Percentiles rank a stretch among this genome's conserved stretches.
phyloP scores from a whole-genome alignment of 2,329 filamentous ascomycete species.

The Lizonia empirigonia region DNA sequence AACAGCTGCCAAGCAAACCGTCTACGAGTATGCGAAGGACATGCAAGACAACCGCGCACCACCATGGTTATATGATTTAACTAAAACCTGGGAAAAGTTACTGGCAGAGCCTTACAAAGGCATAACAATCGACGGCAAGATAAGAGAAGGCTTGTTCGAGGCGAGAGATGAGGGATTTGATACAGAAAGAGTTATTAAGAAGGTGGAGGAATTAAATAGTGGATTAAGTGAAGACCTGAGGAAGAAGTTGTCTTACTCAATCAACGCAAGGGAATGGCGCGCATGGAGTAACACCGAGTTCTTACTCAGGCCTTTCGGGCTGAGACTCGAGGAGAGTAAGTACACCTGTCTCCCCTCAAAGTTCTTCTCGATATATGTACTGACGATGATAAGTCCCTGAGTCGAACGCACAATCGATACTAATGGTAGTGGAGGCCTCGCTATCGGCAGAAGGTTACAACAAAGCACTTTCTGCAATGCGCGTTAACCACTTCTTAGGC shows the following conservation, averaged over 20 bases:
- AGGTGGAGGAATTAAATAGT: conserved; percentile 55
- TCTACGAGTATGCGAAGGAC: conserved; percentile 64
- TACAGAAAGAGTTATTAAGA: conserved; percentile 61
- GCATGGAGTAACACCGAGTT: conserved; percentile 77
- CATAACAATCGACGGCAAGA: conserved; percentile 69
- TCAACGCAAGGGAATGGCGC: conserved; percentile 74
- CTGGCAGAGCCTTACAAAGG: conserved; percentile 70
- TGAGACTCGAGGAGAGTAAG: conserved; percentile 68
- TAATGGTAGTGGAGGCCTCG: conserved; percentile 62
- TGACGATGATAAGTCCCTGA: conserved; percentile 33
- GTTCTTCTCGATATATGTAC: background rate
- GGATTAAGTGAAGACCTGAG: conserved; percentile 58
- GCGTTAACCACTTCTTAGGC: conserved; percentile 76
- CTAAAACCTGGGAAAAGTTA: conserved; percentile 46
- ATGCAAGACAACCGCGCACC: conserved; percentile 65
- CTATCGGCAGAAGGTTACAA: conserved; percentile 73
- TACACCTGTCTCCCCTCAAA: background rate
- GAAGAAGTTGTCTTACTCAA: conserved; percentile 60
- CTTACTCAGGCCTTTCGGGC: conserved; percentile 68
- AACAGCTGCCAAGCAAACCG: conserved; percentile 66
- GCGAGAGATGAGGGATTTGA: conserved; percentile 68
- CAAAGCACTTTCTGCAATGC: conserved; percentile 73
- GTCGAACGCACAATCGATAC: conserved; percentile 50
- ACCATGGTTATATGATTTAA: conserved; percentile 64
- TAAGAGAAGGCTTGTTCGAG: conserved; percentile 61